A percentile compares a stretch with the other conserved stretches of the same genome.
These are phyloP conservation scores for Eryngium alpinum DNA, from an alignment of 140 eudicot species.

Conservation along the genomic window DNA sequence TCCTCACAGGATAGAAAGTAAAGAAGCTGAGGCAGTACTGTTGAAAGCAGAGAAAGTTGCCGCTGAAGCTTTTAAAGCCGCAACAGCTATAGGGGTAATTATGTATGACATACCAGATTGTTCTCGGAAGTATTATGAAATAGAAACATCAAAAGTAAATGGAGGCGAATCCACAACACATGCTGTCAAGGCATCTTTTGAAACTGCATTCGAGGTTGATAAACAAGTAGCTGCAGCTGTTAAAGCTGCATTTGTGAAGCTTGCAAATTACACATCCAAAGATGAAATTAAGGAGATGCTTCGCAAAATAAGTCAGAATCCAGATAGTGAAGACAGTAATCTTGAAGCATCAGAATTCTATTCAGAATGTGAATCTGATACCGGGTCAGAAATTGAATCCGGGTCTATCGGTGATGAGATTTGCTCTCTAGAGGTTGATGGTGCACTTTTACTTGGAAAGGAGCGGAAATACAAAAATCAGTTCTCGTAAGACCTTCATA, in stretches of 20 bases:
- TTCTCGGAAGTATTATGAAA: slow-evolving; percentile 41
- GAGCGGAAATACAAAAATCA: slow-evolving; percentile 20
- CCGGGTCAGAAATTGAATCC: slow-evolving; percentile 36
- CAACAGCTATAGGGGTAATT: slow-evolving; percentile 73
- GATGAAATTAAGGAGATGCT: slow-evolving; percentile 67
- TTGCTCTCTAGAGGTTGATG: slow-evolving; percentile 3
- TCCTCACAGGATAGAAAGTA: slow-evolving; percentile 56
- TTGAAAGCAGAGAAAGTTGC: slow-evolving; percentile 64
- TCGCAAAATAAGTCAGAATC: slow-evolving; percentile 68
- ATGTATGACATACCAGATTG: slow-evolving; percentile 68
- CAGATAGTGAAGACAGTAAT: slow-evolving; percentile 45
- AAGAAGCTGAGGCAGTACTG: slow-evolving; percentile 63
- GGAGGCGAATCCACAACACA: slow-evolving; percentile 55
- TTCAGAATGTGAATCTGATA: slow-evolving; percentile 66
- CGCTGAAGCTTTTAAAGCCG: slow-evolving; percentile 78
- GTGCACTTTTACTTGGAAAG: slow-evolving; percentile 15
- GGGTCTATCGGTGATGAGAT: slow-evolving; percentile 15
- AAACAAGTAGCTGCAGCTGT: slow-evolving; percentile 95
- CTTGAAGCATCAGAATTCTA: slow-evolving; percentile 33
- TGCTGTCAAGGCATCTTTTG: slow-evolving; percentile 69
- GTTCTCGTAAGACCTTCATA: slow-evolving; percentile 24
- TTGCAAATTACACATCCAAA: slow-evolving; percentile 59
- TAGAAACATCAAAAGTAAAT: slow-evolving; percentile 51
- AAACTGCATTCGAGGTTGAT: slow-evolving; percentile 88
- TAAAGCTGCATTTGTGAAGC: slow-evolving; percentile 72